Conservation (phyloP, 2,329 filamentous ascomycete species). For the Plectosphaerella plurivora region DNA sequence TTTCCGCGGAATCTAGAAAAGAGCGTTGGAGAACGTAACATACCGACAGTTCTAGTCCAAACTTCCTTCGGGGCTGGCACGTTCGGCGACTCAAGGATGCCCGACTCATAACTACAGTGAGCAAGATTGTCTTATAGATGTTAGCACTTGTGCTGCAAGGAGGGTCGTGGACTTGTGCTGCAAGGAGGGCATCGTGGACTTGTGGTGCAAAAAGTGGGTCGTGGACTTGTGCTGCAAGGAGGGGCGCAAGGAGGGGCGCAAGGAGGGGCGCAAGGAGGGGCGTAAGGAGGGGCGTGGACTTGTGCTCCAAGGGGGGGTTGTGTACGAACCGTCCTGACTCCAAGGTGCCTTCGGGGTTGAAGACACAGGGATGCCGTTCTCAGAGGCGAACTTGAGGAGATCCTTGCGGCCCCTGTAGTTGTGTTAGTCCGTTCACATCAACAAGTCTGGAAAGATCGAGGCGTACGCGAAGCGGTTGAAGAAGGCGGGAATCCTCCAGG, state of each 20-base stretch:
- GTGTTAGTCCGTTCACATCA: no score
- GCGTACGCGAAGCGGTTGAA: constrained; percentile 54
- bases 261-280: no score
- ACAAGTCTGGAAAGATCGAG: no score
- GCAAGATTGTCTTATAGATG: constrained; percentile 58
- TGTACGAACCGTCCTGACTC: constrained; percentile 44
- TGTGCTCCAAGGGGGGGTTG: constrained; percentile 24
- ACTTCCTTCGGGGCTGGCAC: constrained; percentile 62
- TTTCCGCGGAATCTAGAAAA: no score
- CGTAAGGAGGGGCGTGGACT: no score
- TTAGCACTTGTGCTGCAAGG: no score
- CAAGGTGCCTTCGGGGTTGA: constrained; percentile 33
- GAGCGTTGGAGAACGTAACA: no score
- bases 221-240: no score
- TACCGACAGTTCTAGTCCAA: constrained; percentile 54
- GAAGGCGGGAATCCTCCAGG: constrained; percentile 68
- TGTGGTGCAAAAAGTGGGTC: no score
- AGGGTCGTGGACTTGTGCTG: no score
- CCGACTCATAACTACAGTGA: constrained; percentile 71
- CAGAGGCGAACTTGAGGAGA: constrained; percentile 65
- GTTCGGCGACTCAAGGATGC: constrained; percentile 58
- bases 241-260: no score
- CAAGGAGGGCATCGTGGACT: no score
- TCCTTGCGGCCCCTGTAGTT: constrained; percentile 57
- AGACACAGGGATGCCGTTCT: constrained; percentile 65